Evolutionary conservation across 495 filamentous ascomycete species (phyloP), one percentile per base, ranked within the genome.

Genomic region (Aspergillus bridgeri): DNA sequence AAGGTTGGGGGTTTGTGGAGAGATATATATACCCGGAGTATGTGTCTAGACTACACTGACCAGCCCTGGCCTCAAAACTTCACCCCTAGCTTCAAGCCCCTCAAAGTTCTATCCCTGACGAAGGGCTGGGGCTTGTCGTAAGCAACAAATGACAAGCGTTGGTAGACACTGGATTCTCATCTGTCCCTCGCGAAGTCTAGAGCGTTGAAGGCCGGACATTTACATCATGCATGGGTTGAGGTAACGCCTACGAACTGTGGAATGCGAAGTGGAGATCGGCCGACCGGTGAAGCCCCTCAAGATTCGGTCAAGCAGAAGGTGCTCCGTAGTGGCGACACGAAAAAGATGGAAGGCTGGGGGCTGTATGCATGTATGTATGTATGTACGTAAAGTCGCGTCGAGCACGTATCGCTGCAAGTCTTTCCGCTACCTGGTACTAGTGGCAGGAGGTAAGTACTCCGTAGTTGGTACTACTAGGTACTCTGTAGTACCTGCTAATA

Each of bases 321-420:
- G 38, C 22, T 51, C 15, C 17, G 17, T 27, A 27, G 48, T 51
- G 25, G 48, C 48, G 48, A 48, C 19, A 48, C 45, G 45, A 48
- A 48, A 48, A 48, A 48, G 11, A 48, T n/a, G n/a, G 29, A 51
- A 47, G 45, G 19, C 22, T 20, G 45, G 45, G 45, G 22, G 29
- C 5, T 7, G 29, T 6, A 11, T 8, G 33, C 13, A 27, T 38
- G 33, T 38, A 38, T 38, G 33, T 38, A 38, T 38, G 33, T 38
- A 38, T 33, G 29, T 33, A 33, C 13, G 29, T 33, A 38, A 38
- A 38, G 33, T 38, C 33, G 33, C 33, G 33, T 38, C 33, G 33
- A 38, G 33, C 33, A 38, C 33, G 33, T 38, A 38, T 13, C 33
- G 33, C 33, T 38, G 33, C 33, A 15, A 15, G 33, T 29, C 11